Evolutionary conservation across 805 yeast genomes (phyloP).

Genomic region (Ogataea wickerhamii): DNA sequence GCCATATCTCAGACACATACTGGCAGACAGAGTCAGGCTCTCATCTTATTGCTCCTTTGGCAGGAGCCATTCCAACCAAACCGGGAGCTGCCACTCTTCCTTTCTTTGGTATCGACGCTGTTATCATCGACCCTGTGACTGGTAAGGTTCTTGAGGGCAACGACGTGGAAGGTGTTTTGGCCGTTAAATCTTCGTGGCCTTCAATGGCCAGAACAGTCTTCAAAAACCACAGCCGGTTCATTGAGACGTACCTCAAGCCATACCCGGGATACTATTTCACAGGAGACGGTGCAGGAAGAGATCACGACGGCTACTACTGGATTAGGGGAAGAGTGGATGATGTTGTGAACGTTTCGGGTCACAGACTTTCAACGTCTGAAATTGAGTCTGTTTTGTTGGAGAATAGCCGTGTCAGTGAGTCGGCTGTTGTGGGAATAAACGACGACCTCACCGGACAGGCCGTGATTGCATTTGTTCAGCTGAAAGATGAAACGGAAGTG

Average conservation of each 20-base stretch:
- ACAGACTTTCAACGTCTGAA: conserved; percentile 96
- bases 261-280: conserved; percentile 94
- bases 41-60: conserved; percentile 89
- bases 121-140: conserved; percentile 86
- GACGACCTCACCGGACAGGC: conserved; percentile 98
- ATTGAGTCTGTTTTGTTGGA: conserved; percentile 88
- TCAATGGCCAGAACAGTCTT: conserved; percentile 97
- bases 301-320: conserved; percentile 95
- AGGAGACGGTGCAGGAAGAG: conserved; percentile 99
- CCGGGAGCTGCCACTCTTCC: conserved; percentile 98
- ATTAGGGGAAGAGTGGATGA: conserved; percentile 98
- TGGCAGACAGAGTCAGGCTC: conserved; percentile 99
- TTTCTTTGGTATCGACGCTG: conserved; percentile 91
- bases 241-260: conserved; percentile 90
- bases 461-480: conserved; percentile 88
- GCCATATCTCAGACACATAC: conserved; percentile 93
- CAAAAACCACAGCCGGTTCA: conserved; percentile 79
- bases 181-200: conserved; percentile 91
- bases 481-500: conserved; percentile 50
- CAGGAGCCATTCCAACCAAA: conserved; percentile 91
- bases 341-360: conserved; percentile 97
- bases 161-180: conserved; percentile 95
- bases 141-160: conserved; percentile 82
- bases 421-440: conserved; percentile 94
- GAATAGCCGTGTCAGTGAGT: conserved; percentile 78